These are phyloP conservation scores for Viscum album DNA, from an alignment of 177 flowering plant genomes.

Conservation along the genomic window DNA sequence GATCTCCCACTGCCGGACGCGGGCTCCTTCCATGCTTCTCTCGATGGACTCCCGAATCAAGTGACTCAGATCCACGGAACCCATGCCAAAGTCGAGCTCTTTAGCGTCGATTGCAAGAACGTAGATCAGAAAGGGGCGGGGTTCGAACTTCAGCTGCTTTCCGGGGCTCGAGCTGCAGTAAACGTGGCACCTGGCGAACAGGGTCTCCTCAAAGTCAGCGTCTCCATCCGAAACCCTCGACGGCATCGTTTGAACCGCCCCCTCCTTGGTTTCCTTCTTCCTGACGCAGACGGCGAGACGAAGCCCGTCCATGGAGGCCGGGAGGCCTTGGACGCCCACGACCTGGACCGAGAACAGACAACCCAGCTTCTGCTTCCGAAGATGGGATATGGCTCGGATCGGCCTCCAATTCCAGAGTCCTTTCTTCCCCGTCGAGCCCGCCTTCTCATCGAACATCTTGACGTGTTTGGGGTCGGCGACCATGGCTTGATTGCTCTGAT, in stretches of 20 bases:
- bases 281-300: constrained; percentile 65
- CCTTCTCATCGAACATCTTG: constrained; percentile 22
- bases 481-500: constrained; percentile 6
- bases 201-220: constrained; percentile 87
- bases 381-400: constrained; percentile 63
- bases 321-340: constrained; percentile 57
- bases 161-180: constrained; percentile 38
- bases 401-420: constrained; percentile 96
- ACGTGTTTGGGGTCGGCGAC: constrained; percentile 6
- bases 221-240: constrained; percentile 71
- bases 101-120: constrained; percentile 71
- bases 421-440: constrained; percentile 35
- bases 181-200: constrained; percentile 65
- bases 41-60: constrained; percentile 69
- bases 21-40: constrained; percentile 44
- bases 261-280: constrained; percentile 77
- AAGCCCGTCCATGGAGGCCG: constrained; percentile 83
- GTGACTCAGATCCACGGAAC: constrained; percentile 53
- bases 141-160: constrained; percentile 49
- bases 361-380: constrained; percentile 68
- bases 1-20: constrained; percentile 79
- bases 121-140: constrained; percentile 61
- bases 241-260: constrained; percentile 88
- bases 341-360: constrained; percentile 83
- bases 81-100: constrained; percentile 77